phyloP scores from a whole-genome alignment of 1,139 yeast species.

The Blastobotrys aristatus region DNA sequence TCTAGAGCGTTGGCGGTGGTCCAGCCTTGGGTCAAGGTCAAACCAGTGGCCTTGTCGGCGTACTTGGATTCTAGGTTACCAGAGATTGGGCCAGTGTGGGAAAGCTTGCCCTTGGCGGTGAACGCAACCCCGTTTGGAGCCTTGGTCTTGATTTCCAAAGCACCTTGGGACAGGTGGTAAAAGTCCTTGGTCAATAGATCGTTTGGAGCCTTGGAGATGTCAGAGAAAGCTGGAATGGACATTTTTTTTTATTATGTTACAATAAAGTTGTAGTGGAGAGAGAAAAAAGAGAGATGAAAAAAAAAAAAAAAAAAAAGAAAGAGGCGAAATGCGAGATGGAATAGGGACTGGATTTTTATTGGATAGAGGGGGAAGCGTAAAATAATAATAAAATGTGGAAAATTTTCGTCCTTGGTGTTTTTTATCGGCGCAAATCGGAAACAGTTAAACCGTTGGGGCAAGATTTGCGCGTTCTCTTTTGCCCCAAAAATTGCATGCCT shows the following conservation, averaged over 20 bases:
- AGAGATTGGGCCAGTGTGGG: constrained; percentile 70
- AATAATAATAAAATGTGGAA: too few species aligned
- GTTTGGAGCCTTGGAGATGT: constrained; percentile 84
- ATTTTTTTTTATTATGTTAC: constrained; percentile 16
- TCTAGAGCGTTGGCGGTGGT: constrained; percentile 86
- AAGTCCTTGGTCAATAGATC: constrained; percentile 87
- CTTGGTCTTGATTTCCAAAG: constrained; percentile 82
- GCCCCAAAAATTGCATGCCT: too few species aligned
- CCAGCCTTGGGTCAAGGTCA: constrained; percentile 97
- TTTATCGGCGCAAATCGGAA: too few species aligned
- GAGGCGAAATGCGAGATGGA: neutral
- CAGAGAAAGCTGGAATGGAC: constrained; percentile 47
- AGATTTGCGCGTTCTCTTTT: too few species aligned
- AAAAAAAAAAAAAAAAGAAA: neutral
- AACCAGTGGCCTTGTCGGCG: constrained; percentile 89
- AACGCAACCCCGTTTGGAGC: constrained; percentile 97
- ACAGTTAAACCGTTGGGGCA: too few species aligned
- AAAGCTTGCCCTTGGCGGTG: constrained; percentile 90
- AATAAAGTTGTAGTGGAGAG: neutral
- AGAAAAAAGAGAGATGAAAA: neutral
- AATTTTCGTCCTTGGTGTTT: too few species aligned
- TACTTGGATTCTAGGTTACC: constrained; percentile 91
- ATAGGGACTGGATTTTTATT: neutral
- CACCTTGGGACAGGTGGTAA: constrained; percentile 84
- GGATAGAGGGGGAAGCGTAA: constrained; percentile 1